These are phyloP conservation scores for Phyllostachys edulis DNA, from an alignment of 176 grass and related monocot species.

Conservation along the genomic window DNA sequence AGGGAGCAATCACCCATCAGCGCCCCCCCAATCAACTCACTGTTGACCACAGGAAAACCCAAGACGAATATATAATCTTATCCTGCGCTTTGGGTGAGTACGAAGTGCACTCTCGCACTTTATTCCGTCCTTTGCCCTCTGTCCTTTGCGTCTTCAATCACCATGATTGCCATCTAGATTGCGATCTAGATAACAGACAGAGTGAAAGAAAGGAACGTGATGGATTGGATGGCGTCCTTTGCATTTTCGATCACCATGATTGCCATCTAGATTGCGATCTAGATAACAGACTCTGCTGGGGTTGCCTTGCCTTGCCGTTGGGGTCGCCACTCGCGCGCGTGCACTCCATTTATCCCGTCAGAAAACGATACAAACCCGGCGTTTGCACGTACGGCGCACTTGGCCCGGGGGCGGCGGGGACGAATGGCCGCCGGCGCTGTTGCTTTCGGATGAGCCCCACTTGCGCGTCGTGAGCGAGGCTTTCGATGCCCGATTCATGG, in stretches of 20 bases:
- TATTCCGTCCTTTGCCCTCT: not conserved
- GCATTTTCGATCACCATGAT: not conserved
- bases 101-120: constrained; percentile 6
- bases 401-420: too few relatives aligned
- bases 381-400: not conserved
- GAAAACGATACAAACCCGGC: not conserved
- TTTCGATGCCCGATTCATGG: not conserved
- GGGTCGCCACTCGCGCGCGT: not conserved
- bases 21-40: not conserved
- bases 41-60: not conserved
- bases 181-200: not conserved
- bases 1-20: not conserved
- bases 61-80: not conserved
- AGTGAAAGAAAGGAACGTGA: not conserved
- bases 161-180: constrained; percentile 5
- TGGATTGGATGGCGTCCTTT: too few relatives aligned
- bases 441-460: not conserved
- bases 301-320: not conserved
- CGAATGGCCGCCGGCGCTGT: not conserved
- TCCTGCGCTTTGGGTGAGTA: not conserved
- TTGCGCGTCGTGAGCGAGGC: not conserved
- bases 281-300: not conserved
- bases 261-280: not conserved
- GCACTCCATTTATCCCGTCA: not conserved
- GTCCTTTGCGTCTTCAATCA: not conserved